Conservation (phyloP, 371 early-diverging fungal species). For the Zancudomyces culisetae region DNA sequence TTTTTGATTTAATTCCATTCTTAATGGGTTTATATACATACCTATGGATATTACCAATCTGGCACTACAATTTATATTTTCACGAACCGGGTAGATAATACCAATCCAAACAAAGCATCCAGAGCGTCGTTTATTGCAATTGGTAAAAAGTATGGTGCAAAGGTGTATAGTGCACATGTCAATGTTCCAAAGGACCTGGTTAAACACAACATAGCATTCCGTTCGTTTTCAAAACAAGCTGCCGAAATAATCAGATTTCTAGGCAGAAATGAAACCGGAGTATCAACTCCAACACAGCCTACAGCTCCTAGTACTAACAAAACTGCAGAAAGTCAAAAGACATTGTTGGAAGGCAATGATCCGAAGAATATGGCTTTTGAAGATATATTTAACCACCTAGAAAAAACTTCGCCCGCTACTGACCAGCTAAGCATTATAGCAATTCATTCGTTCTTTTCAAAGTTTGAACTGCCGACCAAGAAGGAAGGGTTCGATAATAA, state of each 20-base stretch:
- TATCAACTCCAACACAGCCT: neutral
- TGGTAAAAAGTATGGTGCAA: neutral
- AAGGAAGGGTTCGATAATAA: neutral
- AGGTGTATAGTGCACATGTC: neutral
- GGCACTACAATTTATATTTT: neutral
- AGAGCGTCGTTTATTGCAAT: neutral
- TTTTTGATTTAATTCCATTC: neutral
- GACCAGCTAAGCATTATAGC: neutral
- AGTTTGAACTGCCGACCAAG: neutral
- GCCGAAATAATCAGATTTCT: neutral
- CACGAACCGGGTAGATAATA: neutral
- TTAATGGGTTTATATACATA: neutral
- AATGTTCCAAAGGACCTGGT: neutral
- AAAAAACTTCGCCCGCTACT: neutral
- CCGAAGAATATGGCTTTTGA: no score
- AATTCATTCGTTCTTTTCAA: neutral
- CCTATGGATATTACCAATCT: neutral
- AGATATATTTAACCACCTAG: no score
- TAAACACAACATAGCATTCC: conserved; percentile 1
- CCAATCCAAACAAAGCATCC: neutral
- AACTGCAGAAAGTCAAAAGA: no score
- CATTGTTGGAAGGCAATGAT: no score
- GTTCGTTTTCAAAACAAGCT: conserved; percentile 1
- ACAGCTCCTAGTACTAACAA: no score
- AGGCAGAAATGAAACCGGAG: neutral